Evolutionary conservation across 805 yeast genomes (phyloP).

Genomic region (Yamadazyma nakazawae): DNA sequence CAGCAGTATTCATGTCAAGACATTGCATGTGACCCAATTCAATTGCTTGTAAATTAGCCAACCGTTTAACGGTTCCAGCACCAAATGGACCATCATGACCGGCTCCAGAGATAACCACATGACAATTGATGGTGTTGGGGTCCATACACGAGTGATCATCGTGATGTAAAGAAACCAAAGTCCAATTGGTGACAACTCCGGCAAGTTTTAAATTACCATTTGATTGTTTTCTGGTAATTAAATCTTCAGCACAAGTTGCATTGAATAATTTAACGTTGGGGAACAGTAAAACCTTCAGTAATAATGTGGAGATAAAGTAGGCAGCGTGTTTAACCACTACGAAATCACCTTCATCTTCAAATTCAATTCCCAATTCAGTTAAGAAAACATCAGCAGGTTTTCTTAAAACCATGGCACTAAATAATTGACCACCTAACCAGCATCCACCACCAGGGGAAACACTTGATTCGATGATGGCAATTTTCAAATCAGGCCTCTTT

Average conservation of each 20-base stretch:
- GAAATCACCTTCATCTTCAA: constrained; percentile 77
- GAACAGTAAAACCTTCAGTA: constrained; percentile 64
- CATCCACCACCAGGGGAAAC: constrained; percentile 83
- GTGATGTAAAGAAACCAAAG: constrained; percentile 71
- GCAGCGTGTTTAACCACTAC: constrained; percentile 83
- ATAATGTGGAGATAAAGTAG: constrained; percentile 64
- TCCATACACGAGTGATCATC: constrained; percentile 80
- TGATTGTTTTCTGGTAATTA: constrained; percentile 58
- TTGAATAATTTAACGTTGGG: constrained; percentile 77
- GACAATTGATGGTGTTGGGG: constrained; percentile 69
- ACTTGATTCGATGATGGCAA: constrained; percentile 69
- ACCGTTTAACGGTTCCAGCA: constrained; percentile 72
- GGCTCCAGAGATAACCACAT: constrained; percentile 65
- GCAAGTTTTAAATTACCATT: constrained; percentile 63
- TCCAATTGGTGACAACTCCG: constrained; percentile 84
- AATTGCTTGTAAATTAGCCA: constrained; percentile 29
- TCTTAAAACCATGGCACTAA: constrained; percentile 76
- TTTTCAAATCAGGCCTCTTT: constrained; percentile 71
- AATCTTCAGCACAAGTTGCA: constrained; percentile 78
- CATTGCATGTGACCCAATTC: constrained; percentile 69
- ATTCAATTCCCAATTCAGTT: constrained; percentile 59
- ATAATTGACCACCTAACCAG: constrained; percentile 74
- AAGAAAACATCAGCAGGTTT: constrained; percentile 74
- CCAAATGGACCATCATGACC: constrained; percentile 87
- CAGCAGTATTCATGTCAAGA: constrained; percentile 74